Evolutionary conservation across 352 stramenopile genomes (phyloP).

Genomic region (Pythium aristosporum): DNA sequence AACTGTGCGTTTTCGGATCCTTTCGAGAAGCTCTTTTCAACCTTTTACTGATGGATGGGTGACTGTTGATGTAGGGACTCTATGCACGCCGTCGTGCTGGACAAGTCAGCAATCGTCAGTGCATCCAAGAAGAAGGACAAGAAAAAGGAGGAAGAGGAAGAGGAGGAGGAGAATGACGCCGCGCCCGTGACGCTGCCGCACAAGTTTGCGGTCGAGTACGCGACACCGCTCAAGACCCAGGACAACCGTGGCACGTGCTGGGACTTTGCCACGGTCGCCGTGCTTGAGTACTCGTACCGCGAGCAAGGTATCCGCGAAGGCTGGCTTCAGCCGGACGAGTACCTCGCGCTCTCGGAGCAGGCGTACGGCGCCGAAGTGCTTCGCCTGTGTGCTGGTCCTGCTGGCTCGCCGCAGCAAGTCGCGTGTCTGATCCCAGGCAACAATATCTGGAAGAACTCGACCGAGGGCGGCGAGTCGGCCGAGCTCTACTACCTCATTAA

Average conservation of each 20-base stretch:
- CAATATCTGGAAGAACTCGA: constrained; percentile 65
- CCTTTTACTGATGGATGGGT: background rate
- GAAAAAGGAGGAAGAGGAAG: constrained; percentile 1
- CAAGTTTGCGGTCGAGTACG: constrained; percentile 56
- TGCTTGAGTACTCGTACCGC: constrained; percentile 71
- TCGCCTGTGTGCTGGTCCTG: constrained; percentile 47
- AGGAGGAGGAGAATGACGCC: background rate
- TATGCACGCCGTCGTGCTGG: constrained; percentile 42
- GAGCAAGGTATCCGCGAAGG: constrained; percentile 51
- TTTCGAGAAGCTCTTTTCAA: no score
- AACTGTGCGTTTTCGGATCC: constrained; percentile 33
- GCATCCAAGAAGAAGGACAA: constrained; percentile 19
- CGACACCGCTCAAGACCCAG: constrained; percentile 70
- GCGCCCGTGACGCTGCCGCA: constrained; percentile 32
- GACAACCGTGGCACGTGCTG: constrained; percentile 69
- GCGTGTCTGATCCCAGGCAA: constrained; percentile 64
- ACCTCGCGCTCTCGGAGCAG: constrained; percentile 62
- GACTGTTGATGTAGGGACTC: constrained; percentile 29
- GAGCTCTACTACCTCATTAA: constrained; percentile 56
- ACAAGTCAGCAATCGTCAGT: constrained; percentile 25
- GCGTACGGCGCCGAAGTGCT: constrained; percentile 62
- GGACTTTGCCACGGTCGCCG: constrained; percentile 61
- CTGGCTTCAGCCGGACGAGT: constrained; percentile 55
- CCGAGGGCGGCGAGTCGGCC: constrained; percentile 48
- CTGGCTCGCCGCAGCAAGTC: constrained; percentile 51